Percentiles rank a stretch among this genome's conserved stretches.
Evolutionary conservation across 257 asterid genomes (phyloP).

Genomic region (Nicotiana tabacum): DNA sequence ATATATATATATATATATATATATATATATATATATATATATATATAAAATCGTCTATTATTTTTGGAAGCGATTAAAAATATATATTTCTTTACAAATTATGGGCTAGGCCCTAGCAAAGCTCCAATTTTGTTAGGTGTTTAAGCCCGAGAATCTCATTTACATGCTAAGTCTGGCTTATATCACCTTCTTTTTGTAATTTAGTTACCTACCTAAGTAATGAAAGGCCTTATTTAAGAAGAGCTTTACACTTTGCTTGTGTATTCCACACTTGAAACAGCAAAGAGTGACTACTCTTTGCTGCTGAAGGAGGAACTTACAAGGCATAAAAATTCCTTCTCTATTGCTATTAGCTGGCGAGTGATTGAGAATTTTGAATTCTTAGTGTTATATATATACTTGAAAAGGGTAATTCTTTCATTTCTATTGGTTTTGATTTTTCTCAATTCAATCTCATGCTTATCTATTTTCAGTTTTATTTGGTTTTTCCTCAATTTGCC

Average conservation of each 20-base stretch:
- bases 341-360: not conserved
- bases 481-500: too few relatives aligned
- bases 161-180: not conserved
- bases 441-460: not conserved
- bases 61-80: too few relatives aligned
- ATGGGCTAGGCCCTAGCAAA: not conserved
- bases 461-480: not conserved
- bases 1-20: too few relatives aligned
- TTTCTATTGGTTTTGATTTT: not conserved
- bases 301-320: not conserved
- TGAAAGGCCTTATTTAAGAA: not conserved
- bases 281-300: not conserved
- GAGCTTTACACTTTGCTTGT: not conserved
- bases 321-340: not conserved
- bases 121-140: not conserved
- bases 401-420: conserved; percentile 1
- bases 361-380: not conserved
- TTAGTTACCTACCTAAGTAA: not conserved
- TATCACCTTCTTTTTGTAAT: conserved; percentile 2
- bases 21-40: too few relatives aligned
- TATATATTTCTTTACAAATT: not conserved
- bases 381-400: not conserved
- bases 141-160: not conserved
- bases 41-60: too few relatives aligned
- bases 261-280: too few relatives aligned